Conservation (phyloP, 2,329 filamentous ascomycete species). For the Aspergillus sp. region DNA sequence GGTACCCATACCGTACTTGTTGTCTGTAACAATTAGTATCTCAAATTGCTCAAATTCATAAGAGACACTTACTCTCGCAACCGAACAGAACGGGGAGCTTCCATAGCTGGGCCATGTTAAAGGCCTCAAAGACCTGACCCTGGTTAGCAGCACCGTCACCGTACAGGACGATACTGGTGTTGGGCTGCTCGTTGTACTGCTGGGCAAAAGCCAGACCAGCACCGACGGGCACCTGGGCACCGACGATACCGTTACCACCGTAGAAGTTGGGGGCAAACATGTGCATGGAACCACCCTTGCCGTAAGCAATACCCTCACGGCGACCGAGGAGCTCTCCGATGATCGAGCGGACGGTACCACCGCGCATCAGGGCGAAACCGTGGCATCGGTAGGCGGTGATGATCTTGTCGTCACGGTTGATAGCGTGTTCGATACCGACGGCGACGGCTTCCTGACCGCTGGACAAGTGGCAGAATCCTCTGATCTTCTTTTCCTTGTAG, state of each 20-base stretch:
- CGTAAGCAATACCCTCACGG: constrained; percentile 93
- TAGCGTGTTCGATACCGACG: constrained; percentile 92
- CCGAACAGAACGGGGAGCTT: constrained; percentile 92
- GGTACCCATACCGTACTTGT: constrained; percentile 99
- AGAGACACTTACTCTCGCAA: constrained; percentile 78
- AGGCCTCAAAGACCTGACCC: constrained; percentile 98
- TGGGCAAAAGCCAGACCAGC: constrained; percentile 95
- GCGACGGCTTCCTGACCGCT: constrained; percentile 97
- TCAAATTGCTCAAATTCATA: constrained; percentile 14
- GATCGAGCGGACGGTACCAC: constrained; percentile 82
- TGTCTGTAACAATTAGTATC: constrained; percentile 58
- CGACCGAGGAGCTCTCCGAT: constrained; percentile 94
- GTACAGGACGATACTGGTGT: constrained; percentile 84
- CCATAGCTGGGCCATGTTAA: constrained; percentile 99
- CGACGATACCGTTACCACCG: constrained; percentile 98
- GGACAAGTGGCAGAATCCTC: constrained; percentile 98
- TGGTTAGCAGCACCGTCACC: constrained; percentile 99
- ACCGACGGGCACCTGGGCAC: constrained; percentile 95
- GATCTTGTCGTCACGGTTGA: constrained; percentile 84
- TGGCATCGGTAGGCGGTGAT: constrained; percentile 99
- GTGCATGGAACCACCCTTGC: constrained; percentile 99
- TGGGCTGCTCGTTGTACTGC: constrained; percentile 85
- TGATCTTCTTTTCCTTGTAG: constrained; percentile 99
- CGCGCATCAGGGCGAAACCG: constrained; percentile 96
- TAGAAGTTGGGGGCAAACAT: constrained; percentile 99